Evolutionary conservation across 805 yeast genomes (phyloP), one percentile per base, ranked within the genome.

Genomic region (Zygosaccharomyces gambellarensis): DNA sequence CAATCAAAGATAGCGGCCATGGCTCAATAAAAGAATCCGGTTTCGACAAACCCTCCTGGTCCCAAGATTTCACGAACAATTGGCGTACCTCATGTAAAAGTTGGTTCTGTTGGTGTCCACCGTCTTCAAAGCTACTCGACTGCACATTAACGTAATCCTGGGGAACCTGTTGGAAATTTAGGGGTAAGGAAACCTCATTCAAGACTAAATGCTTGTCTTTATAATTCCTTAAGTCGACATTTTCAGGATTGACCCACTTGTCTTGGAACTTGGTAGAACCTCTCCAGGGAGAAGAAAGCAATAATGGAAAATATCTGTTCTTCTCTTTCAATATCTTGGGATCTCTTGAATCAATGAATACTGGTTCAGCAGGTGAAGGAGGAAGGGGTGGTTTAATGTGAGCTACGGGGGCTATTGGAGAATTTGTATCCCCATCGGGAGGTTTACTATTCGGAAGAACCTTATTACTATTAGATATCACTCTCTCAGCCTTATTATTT

Each of bases 1-100:
- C 85, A 5, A 80, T 67, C 17, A 74, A 41, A 2, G 79, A 71
- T 4, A 78, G 65, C 4, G 80, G 76, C 82, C 81, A 78, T 7
- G 36, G 25, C 27, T 40, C 46, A 7, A 31, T 17, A 22, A 29
- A 10, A 14, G 17, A 30, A 27, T 42, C 45, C 5, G 38, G 45
- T 22, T 29, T 36, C 11, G 49, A 36, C 47, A 48, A 23, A 12
- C 28, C 14, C 17, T 59, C 59, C 40, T 58, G 59, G 5, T 55
- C 47, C 82, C 83, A 80, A 3, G 80, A 71, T 25, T 58, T 64
- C 29, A 56, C 28, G 46, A 78, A 72, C 2, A 75, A 72, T 5
- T 62, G 54, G 47, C 64, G 65, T 23, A 79, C 66, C 9, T 61
- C 50, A 3, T 47, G 43, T 17, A 69, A 62, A 38, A 73, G 63